Percentiles rank a stretch among this genome's conserved stretches.
phyloP scores from a whole-genome alignment of 2,329 filamentous ascomycete genomes.

The Exophiala phaeomuriformis region DNA sequence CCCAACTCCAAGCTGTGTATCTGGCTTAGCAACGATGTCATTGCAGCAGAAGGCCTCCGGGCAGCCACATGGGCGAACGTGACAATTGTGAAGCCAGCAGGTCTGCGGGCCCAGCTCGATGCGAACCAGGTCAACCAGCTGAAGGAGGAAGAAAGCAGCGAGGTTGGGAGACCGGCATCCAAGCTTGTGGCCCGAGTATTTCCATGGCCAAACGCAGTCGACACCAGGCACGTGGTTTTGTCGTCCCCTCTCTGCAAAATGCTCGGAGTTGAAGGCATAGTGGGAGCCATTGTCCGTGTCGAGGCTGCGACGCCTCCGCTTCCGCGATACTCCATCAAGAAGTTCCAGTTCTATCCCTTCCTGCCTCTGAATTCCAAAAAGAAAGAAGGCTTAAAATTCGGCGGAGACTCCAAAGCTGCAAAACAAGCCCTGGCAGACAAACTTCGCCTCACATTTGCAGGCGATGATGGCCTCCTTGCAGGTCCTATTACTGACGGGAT shows the following conservation, averaged over 20 bases:
- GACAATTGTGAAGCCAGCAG: conserved; percentile 78
- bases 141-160: conserved; percentile 52
- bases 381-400: conserved; percentile 68
- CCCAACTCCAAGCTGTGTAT: conserved; percentile 57
- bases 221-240: conserved; percentile 69
- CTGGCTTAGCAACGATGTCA: conserved; percentile 76
- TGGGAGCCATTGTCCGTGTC: conserved; percentile 80
- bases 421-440: conserved; percentile 65
- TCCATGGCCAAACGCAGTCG: conserved; percentile 80
- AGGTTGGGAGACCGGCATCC: conserved; percentile 51
- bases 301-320: conserved; percentile 71
- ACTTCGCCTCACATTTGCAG: conserved; percentile 56
- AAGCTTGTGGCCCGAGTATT: conserved; percentile 70
- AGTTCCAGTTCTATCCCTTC: conserved; percentile 77
- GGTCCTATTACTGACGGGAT: conserved; percentile 88
- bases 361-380: conserved; percentile 49
- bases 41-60: conserved; percentile 63
- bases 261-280: conserved; percentile 63
- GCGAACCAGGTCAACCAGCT: conserved; percentile 61
- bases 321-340: conserved; percentile 57
- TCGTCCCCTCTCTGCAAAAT: conserved; percentile 69
- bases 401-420: conserved; percentile 76
- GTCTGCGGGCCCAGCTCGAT: conserved; percentile 63
- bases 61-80: conserved; percentile 71
- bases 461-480: conserved; percentile 59